Evolutionary conservation across 176 grass and related monocot species (phyloP), one percentile per base, ranked within the genome.

Genomic region (Echinochloa phyllopogon): DNA sequence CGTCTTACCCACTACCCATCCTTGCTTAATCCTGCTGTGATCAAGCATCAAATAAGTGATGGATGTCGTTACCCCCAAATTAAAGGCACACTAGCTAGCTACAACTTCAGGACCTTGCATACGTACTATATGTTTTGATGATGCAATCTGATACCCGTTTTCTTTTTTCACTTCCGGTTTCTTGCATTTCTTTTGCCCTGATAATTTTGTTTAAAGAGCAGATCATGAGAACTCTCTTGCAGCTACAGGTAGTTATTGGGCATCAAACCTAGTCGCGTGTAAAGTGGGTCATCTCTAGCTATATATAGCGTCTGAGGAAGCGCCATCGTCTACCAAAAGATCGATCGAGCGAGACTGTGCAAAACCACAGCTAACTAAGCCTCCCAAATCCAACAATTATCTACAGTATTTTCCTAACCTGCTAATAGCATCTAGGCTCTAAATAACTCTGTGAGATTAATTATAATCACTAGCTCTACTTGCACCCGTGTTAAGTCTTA

Each of bases 371-470:
- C 51, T 57, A 44, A 59, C 17, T 11, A 65, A 83, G 49, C 65
- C 18, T 78, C 79, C 48, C 38, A 24, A 63, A 80, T 74, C 75
- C 23, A 84, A 67, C 66, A 49, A 65, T 79, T 18, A n/a, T n/a
- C n/a, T n/a, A n/a, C n/a, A n/a, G n/a, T 65, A 16, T 74, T 24
- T 65, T 72, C 53, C 80, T 71, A 88, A 71, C 40, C 6, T 63
- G 23, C 0, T 44, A 13, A 8, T 25, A 48, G 44, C 4, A 72
- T 21, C 9, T 72, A 77, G 72, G 39, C 57, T 55, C 56, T 88
- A 81, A 53, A 58, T 65, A 80, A 58, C 42, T 43, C 41, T 74
- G 14, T 23, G 13, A 37, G 25, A 82, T 75, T 48, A 43, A 33
- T 33, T 33, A 33, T 1, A 33, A 33, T 33, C 29, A 33, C 29